Evolutionary conservation across 768 basidiomycete species (phyloP).

Genomic region (Xerocomellus dryophilus): DNA sequence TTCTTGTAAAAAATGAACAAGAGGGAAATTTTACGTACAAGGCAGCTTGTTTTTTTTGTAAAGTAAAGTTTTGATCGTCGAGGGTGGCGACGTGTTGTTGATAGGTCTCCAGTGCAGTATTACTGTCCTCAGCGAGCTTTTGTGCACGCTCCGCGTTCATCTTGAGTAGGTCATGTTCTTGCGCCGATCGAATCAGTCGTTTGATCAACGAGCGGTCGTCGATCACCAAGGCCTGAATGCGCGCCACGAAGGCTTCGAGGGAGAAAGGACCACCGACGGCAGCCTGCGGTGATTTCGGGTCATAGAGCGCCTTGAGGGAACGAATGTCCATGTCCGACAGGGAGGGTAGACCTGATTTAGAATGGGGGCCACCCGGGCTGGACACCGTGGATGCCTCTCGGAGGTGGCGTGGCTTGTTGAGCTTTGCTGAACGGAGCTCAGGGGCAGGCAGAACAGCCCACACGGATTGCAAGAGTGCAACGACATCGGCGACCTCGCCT

Average conservation of each 20-base stretch:
- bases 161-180: constrained; percentile 88
- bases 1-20: not conserved
- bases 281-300: constrained; percentile 34
- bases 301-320: constrained; percentile 79
- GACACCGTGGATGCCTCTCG: constrained; percentile 45
- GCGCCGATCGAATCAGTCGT: constrained; percentile 77
- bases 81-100: constrained; percentile 82
- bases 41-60: constrained; percentile 50
- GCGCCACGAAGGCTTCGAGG: constrained; percentile 69
- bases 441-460: constrained; percentile 85
- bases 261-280: constrained; percentile 46
- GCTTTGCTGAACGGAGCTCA: constrained; percentile 71
- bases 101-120: constrained; percentile 78
- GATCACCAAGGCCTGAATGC: constrained; percentile 76
- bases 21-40: constrained; percentile 46
- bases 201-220: constrained; percentile 86
- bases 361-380: constrained; percentile 31
- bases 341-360: constrained; percentile 42
- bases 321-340: constrained; percentile 85
- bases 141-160: constrained; percentile 90
- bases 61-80: constrained; percentile 65
- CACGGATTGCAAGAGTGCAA: constrained; percentile 63
- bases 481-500: constrained; percentile 52
- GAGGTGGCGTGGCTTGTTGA: constrained; percentile 46
- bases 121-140: constrained; percentile 84